phyloP scores from a whole-genome alignment of 140 eudicot genomes.

The Flaveria floridana region DNA sequence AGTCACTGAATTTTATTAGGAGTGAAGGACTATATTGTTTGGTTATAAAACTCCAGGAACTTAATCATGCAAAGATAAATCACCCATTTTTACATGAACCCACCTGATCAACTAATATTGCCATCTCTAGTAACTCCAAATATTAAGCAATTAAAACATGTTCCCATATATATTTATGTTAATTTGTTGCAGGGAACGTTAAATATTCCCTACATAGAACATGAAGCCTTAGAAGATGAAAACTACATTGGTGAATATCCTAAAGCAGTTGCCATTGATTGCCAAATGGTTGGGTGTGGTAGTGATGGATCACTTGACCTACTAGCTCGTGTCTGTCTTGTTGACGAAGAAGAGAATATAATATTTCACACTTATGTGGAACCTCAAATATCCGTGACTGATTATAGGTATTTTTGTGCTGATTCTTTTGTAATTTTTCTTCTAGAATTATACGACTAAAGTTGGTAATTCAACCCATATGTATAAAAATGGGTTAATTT shows the following conservation, averaged over 20 bases:
- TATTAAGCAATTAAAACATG: neutral
- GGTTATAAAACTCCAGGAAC: neutral
- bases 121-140: neutral
- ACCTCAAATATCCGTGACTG: slow-evolving; percentile 67
- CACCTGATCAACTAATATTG: neutral
- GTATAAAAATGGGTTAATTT: neutral
- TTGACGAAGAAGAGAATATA: slow-evolving; percentile 60
- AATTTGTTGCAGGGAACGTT: slow-evolving; percentile 43
- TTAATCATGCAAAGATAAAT: neutral
- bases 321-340: slow-evolving; percentile 69
- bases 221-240: slow-evolving; percentile 29
- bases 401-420: slow-evolving; percentile 50
- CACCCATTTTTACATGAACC: neutral
- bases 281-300: slow-evolving; percentile 82
- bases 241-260: slow-evolving; percentile 17
- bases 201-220: slow-evolving; percentile 28
- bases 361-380: slow-evolving; percentile 63
- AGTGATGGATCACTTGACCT: slow-evolving; percentile 63
- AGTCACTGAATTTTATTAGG: neutral
- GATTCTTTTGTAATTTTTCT: neutral
- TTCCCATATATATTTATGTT: slow-evolving; percentile 13
- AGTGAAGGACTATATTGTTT: neutral
- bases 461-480: neutral
- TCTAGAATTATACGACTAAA: neutral
- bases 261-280: slow-evolving; percentile 67